phyloP scores from a whole-genome alignment of 805 yeast species.

The Myxozyma nipponensis region DNA sequence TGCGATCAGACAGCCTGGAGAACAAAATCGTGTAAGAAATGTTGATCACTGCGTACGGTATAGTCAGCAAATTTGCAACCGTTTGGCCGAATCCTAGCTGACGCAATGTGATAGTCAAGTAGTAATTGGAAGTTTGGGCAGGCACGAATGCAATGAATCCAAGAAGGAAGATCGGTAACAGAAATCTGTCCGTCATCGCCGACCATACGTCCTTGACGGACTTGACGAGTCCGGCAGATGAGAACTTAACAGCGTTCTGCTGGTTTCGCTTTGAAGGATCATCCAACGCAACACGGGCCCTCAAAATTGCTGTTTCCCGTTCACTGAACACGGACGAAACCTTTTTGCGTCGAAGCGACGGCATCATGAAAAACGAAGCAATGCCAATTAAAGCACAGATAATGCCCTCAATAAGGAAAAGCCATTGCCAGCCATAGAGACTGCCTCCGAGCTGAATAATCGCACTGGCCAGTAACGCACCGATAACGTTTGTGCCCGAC shows the following conservation, averaged over 20 bases:
- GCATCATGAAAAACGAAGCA: constrained; percentile 38
- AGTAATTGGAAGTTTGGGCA: constrained; percentile 18
- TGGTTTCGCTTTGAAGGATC: constrained; percentile 38
- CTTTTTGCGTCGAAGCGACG: constrained; percentile 12
- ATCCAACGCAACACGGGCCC: constrained; percentile 56
- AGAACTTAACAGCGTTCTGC: constrained; percentile 31
- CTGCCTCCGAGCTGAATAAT: constrained; percentile 43
- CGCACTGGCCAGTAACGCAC: constrained; percentile 53
- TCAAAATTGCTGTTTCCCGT: constrained; percentile 54
- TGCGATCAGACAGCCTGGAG: constrained; percentile 18
- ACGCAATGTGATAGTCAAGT: constrained; percentile 47
- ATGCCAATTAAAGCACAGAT: constrained; percentile 54
- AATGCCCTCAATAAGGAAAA: constrained; percentile 56
- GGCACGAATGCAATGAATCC: constrained; percentile 25
- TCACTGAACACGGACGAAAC: constrained; percentile 36
- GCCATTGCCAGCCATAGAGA: constrained; percentile 60
- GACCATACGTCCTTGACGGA: constrained; percentile 24
- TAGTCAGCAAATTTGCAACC: constrained; percentile 49
- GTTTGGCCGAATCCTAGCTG: constrained; percentile 50
- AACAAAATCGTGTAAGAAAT: constrained; percentile 32
- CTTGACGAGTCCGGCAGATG: constrained; percentile 49
- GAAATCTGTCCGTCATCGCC: constrained; percentile 9
- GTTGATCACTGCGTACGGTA: constrained; percentile 44
- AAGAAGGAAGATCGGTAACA: constrained; percentile 19
- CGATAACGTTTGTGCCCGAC: constrained; percentile 45